Evolutionary conservation across 768 basidiomycete species (phyloP).

Genomic region (Naematelia encephala): DNA sequence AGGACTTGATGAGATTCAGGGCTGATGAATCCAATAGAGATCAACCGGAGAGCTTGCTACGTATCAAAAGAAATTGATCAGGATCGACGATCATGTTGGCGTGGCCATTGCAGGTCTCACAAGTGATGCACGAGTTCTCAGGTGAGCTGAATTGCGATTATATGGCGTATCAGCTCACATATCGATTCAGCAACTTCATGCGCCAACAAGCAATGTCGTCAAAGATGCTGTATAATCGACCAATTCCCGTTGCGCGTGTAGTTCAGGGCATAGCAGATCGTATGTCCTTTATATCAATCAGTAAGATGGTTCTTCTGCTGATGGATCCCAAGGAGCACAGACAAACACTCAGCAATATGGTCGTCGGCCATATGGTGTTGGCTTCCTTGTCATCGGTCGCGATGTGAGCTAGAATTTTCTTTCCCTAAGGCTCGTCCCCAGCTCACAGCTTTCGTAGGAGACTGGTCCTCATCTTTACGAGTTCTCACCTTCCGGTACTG

Average conservation of each 20-base stretch:
- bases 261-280: constrained; percentile 94
- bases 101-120: constrained; percentile 99
- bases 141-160: constrained; percentile 57
- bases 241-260: constrained; percentile 87
- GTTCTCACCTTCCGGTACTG: constrained; percentile 95
- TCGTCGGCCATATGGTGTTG: constrained; percentile 93
- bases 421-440: neutral
- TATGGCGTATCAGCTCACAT: neutral
- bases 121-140: constrained; percentile 93
- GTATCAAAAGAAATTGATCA: constrained; percentile 99
- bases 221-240: constrained; percentile 91
- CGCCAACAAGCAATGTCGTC: constrained; percentile 95
- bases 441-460: constrained; percentile 53
- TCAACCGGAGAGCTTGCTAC: constrained; percentile 96
- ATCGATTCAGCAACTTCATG: constrained; percentile 83
- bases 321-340: constrained; percentile 71
- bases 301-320: neutral
- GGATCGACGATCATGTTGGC: constrained; percentile 99
- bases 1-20: too few species aligned
- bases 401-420: constrained; percentile 56
- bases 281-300: constrained; percentile 54
- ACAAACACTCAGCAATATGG: constrained; percentile 99
- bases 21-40: constrained; percentile 64
- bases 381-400: constrained; percentile 93
- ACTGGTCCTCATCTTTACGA: constrained; percentile 97